Base-by-base conservation (phyloP, 805 yeast genomes). In the Yarrowia hollandica region DNA sequence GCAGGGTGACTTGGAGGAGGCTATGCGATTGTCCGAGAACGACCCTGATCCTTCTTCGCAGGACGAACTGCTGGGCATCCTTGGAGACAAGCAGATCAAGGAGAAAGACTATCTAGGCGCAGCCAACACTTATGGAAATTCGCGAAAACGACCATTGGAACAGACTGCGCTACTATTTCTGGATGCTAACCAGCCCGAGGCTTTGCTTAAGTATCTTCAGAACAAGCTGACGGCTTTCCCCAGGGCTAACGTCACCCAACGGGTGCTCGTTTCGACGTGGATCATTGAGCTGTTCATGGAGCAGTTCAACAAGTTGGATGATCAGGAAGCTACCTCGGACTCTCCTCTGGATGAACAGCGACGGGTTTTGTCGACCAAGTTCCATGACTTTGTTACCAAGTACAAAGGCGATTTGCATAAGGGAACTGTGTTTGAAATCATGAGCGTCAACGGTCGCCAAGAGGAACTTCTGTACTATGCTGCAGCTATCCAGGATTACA, bases 391-490 rank as follows among this genome's bases (percentile, higher is more conserved):
- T 68, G 68, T 90, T 14, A 67, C 73, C 2, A 66, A 72, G 2
- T 77, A 82, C 67, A 72, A 77, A 59, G 73, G 74, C 22, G 65
- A 70, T 5, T 66, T 90, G n/a, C 95, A 90, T 68, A 77, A 77
- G 31, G 77, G 77, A 9, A 85, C 96, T 0, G 75, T 88, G 0
- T 88, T 85, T 66, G 90, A 89, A 67, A 79, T 91, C 5, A 77
- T 92, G 55, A 71, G 79, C 0, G 80, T 83, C 2, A 86, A 86
- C 65, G 85, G 90, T 61, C 76, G 86, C 60, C 79, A 79, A 48
- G 77, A 79, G 0, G 86, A 85, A 67, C 72, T 90, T 14, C 66
- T 92, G 1, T 79, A 75, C 61, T 89, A 80, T 71, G 91, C 96
- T 0, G 82, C 81, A 30, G 67, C 83, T 16, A 78, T 86, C 7